Percentiles rank a stretch among this genome's conserved stretches.
Conservation (phyloP, 441 rosid species). For the Croton laevigatus region DNA sequence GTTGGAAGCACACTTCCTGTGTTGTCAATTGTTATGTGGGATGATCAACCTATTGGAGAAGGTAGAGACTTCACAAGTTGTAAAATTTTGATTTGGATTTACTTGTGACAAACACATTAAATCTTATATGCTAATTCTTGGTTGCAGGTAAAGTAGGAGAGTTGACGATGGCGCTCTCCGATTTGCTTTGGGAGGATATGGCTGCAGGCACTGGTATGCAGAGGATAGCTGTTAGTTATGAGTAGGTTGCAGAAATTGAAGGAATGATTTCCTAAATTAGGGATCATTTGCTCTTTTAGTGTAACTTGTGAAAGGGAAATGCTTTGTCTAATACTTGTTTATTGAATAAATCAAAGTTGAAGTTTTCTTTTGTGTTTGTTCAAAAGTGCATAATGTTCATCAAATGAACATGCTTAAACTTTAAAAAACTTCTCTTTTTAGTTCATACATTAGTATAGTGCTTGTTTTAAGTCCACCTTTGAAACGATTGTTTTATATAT, state of each 20-base stretch:
- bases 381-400: background rate
- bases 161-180: slow-evolving; percentile 63
- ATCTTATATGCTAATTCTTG: background rate
- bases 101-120: background rate
- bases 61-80: slow-evolving; percentile 31
- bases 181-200: slow-evolving; percentile 72
- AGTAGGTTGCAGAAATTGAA: slow-evolving; percentile 13
- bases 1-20: slow-evolving; percentile 68
- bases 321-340: background rate
- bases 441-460: no score
- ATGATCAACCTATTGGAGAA: slow-evolving; percentile 56
- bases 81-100: background rate
- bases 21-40: slow-evolving; percentile 61
- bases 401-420: background rate
- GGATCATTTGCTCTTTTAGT: background rate
- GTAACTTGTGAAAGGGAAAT: background rate
- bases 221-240: slow-evolving; percentile 45
- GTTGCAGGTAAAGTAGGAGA: slow-evolving; percentile 60
- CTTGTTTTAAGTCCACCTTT: no score
- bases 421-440: no score
- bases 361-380: background rate
- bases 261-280: slow-evolving; percentile 10
- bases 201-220: slow-evolving; percentile 44
- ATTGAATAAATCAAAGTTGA: slow-evolving; percentile 6
- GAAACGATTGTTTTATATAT: no score